phyloP scores from a whole-genome alignment of 1,284 basidiomycete species.

The Meripilus lineatus region DNA sequence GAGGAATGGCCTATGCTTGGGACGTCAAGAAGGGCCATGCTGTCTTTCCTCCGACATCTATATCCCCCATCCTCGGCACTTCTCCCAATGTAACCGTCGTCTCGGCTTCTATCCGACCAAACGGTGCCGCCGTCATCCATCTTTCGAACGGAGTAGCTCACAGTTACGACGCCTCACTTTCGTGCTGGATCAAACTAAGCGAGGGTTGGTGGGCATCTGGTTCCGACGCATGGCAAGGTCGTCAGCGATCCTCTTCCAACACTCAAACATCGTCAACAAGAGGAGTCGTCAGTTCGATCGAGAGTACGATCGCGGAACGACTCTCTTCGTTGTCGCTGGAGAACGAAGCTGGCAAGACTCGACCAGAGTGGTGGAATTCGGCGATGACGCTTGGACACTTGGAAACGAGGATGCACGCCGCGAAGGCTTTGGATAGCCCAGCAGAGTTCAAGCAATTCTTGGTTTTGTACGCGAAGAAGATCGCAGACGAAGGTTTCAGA shows the following conservation, averaged over 20 bases:
- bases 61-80: slow-evolving; percentile 52
- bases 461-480: slow-evolving; percentile 71
- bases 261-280: slow-evolving; percentile 30
- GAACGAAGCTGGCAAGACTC: slow-evolving; percentile 26
- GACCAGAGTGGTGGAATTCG: slow-evolving; percentile 72
- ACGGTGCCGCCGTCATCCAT: slow-evolving; percentile 73
- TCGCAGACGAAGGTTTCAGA: slow-evolving; percentile 83
- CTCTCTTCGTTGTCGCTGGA: slow-evolving; percentile 19
- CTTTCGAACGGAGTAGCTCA: slow-evolving; percentile 72
- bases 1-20: slow-evolving; percentile 73
- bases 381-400: slow-evolving; percentile 82
- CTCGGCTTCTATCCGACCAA: slow-evolving; percentile 63
- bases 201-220: slow-evolving; percentile 79
- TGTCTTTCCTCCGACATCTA: slow-evolving; percentile 59
- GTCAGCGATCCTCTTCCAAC: slow-evolving; percentile 43
- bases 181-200: slow-evolving; percentile 68
- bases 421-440: slow-evolving; percentile 72
- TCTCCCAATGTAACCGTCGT: slow-evolving; percentile 52
- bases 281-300: slow-evolving; percentile 49
- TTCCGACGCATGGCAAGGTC: slow-evolving; percentile 75
- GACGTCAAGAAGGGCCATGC: slow-evolving; percentile 64
- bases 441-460: slow-evolving; percentile 77
- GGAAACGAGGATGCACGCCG: slow-evolving; percentile 74
- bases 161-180: slow-evolving; percentile 67
- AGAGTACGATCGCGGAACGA: slow-evolving; percentile 50